These are phyloP conservation scores for Botryotinia convoluta DNA, from an alignment of 2,329 filamentous ascomycete species.

Conservation along the genomic window DNA sequence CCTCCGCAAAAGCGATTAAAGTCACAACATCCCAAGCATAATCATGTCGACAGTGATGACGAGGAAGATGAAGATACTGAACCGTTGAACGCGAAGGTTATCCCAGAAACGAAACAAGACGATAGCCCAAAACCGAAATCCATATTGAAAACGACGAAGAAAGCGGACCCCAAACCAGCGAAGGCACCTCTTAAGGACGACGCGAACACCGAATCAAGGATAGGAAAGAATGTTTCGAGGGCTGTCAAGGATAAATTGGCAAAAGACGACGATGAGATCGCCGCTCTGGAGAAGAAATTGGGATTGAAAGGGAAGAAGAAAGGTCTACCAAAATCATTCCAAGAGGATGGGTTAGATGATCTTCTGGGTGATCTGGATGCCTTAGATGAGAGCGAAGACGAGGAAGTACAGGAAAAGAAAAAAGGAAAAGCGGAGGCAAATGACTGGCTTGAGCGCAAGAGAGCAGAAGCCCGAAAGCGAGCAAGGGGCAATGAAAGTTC, in stretches of 20 bases:
- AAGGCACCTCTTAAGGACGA: not conserved
- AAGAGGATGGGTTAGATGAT: slow-evolving; percentile 79
- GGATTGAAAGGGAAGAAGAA: slow-evolving; percentile 72
- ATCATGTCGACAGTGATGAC: slow-evolving; percentile 4
- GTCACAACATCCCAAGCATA: slow-evolving; percentile 22
- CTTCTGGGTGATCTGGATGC: slow-evolving; percentile 59
- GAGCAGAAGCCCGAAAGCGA: slow-evolving; percentile 44
- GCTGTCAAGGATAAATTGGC: slow-evolving; percentile 62
- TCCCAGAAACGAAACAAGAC: slow-evolving; percentile 11
- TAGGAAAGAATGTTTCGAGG: slow-evolving; percentile 29
- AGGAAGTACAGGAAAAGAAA: slow-evolving; percentile 47
- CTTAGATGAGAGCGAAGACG: slow-evolving; percentile 54
- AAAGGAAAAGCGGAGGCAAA: slow-evolving; percentile 58
- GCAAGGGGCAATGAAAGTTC: slow-evolving; percentile 13
- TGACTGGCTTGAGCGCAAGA: slow-evolving; percentile 59
- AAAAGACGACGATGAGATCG: slow-evolving; percentile 85
- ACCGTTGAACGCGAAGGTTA: slow-evolving; percentile 3
- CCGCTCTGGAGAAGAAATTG: slow-evolving; percentile 80
- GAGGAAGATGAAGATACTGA: slow-evolving; percentile 14
- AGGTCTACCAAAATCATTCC: slow-evolving; percentile 67
- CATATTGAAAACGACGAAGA: slow-evolving; percentile 34
- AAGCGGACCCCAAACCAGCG: slow-evolving; percentile 20
- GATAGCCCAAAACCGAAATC: slow-evolving; percentile 31
- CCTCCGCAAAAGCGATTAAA: slow-evolving; percentile 34
- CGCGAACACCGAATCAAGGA: not conserved